A percentile compares a stretch with the other conserved stretches of the same genome.
These are phyloP conservation scores for Ciborinia camelliae DNA, from an alignment of 2,329 filamentous ascomycete species.

Conservation along the genomic window DNA sequence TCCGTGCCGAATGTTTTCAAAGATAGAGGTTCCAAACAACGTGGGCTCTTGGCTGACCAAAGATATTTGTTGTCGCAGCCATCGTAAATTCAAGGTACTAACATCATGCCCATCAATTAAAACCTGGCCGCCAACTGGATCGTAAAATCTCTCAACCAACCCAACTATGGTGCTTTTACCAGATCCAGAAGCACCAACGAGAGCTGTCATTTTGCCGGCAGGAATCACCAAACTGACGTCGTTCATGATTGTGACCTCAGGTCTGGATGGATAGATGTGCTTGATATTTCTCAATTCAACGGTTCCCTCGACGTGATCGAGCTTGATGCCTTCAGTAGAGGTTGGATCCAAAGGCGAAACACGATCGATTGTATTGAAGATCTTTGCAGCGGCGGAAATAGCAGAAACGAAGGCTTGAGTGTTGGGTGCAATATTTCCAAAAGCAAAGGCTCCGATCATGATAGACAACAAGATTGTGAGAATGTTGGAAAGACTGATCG, in stretches of 20 bases:
- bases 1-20: conserved; percentile 84
- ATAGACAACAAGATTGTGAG: conserved; percentile 85
- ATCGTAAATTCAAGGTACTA: conserved; percentile 76
- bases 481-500: conserved; percentile 65
- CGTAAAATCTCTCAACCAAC: conserved; percentile 89
- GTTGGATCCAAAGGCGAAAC: conserved; percentile 78
- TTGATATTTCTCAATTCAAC: conserved; percentile 80
- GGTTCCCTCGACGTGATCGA: conserved; percentile 70
- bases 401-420: conserved; percentile 81
- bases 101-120: conserved; percentile 82
- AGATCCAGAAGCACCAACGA: conserved; percentile 91
- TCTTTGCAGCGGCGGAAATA: conserved; percentile 82
- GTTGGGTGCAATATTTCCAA: conserved; percentile 85
- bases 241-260: conserved; percentile 85
- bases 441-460: conserved; percentile 87
- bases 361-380: conserved; percentile 91
- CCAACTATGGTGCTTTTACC: conserved; percentile 95
- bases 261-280: conserved; percentile 91
- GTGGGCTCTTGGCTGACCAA: conserved; percentile 92
- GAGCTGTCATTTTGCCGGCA: conserved; percentile 85
- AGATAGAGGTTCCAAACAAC: conserved; percentile 86
- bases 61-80: conserved; percentile 88
- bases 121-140: conserved; percentile 76
- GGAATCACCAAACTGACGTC: conserved; percentile 76
- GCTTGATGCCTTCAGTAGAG: conserved; percentile 64